Conservation (phyloP, 176 grass and related monocot species). For the Zea luxurians region DNA sequence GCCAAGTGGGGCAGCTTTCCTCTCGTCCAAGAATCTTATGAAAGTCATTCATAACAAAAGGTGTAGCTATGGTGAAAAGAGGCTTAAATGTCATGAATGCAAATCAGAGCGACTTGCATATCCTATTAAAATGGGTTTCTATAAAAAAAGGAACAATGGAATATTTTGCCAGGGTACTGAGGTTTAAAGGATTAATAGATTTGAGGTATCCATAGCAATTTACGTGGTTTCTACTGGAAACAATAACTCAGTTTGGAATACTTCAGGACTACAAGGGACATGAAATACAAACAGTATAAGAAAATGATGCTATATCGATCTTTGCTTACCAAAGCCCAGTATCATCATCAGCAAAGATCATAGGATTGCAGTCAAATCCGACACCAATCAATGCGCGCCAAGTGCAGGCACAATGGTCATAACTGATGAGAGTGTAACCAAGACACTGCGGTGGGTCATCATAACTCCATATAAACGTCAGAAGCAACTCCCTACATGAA, state of each 20-base stretch:
- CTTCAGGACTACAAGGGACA: constrained; percentile 10
- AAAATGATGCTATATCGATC: not conserved
- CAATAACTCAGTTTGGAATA: too few relatives aligned
- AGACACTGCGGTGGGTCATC: too few relatives aligned
- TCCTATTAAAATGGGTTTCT: constrained; percentile 1
- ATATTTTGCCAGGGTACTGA: constrained; percentile 5
- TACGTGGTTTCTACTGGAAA: constrained; percentile 15
- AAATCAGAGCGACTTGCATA: not conserved
- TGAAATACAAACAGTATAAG: constrained; percentile 4
- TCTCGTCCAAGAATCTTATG: constrained; percentile 79
- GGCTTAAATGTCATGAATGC: not conserved
- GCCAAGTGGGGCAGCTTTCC: constrained; percentile 65
- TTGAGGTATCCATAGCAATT: not conserved
- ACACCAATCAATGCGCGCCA: constrained; percentile 78
- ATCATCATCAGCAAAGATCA: constrained; percentile 85
- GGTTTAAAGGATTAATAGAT: not conserved
- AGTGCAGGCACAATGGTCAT: too few relatives aligned
- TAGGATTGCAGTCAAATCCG: constrained; percentile 98
- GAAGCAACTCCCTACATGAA: too few relatives aligned
- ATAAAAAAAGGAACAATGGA: not conserved
- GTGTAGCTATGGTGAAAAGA: constrained; percentile 16
- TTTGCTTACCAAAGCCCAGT: constrained; percentile 91
- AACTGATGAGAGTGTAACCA: too few relatives aligned
- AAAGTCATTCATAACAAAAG: constrained; percentile 65
- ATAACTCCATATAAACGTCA: too few relatives aligned